These are phyloP conservation scores for Graphium sp. DNA, from an alignment of 2,329 filamentous ascomycete genomes.

Conservation along the genomic window DNA sequence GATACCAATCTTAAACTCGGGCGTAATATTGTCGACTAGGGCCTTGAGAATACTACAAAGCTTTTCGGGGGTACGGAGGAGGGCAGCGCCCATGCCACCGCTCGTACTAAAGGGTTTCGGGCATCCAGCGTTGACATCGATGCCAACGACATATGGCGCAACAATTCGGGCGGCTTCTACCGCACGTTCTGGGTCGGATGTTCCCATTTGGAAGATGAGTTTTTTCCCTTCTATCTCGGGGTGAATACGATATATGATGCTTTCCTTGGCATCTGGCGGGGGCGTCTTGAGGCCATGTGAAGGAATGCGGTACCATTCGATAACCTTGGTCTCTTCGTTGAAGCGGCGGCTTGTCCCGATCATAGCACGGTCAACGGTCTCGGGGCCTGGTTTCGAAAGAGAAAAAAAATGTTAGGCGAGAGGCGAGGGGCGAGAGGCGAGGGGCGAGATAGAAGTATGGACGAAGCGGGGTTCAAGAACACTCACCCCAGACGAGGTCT, in stretches of 20 bases:
- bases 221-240: slow-evolving; percentile 57
- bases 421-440: background rate
- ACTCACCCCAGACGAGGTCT: slow-evolving; percentile 83
- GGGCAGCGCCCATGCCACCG: slow-evolving; percentile 88
- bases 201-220: slow-evolving; percentile 86
- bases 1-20: slow-evolving; percentile 74
- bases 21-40: slow-evolving; percentile 61
- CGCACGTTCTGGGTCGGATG: slow-evolving; percentile 64
- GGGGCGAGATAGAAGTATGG: background rate
- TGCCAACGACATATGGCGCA: slow-evolving; percentile 75
- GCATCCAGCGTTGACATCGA: slow-evolving; percentile 96
- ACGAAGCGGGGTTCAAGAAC: too few species aligned
- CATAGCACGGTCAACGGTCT: slow-evolving; percentile 83
- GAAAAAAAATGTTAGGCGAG: background rate
- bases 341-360: slow-evolving; percentile 69
- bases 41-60: slow-evolving; percentile 71
- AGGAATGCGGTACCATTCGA: slow-evolving; percentile 70
- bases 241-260: slow-evolving; percentile 71
- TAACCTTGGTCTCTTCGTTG: slow-evolving; percentile 59
- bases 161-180: slow-evolving; percentile 74
- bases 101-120: slow-evolving; percentile 91
- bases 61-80: slow-evolving; percentile 70
- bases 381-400: slow-evolving; percentile 45
- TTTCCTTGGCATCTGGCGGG: slow-evolving; percentile 36
- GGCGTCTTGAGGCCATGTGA: slow-evolving; percentile 49